A percentile compares a stretch with the other conserved stretches of the same genome.
Conservation (phyloP, 164 flowering plant species). For the Houttuynia cordata region DNA sequence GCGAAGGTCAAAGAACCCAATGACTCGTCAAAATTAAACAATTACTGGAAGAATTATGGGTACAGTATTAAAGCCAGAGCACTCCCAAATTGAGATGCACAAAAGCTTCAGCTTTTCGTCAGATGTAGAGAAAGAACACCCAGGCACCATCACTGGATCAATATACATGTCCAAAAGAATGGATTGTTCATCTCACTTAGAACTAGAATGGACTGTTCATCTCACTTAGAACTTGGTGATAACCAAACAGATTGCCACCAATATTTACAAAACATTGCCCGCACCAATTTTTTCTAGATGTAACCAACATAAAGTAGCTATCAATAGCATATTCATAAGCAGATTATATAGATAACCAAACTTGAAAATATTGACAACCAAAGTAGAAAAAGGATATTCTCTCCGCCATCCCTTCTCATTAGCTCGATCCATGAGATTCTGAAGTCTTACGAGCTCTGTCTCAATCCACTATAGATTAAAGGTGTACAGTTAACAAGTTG, state of each 20-base stretch:
- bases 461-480: conserved; percentile 42
- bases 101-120: neutral
- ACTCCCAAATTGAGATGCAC: too few relatives aligned
- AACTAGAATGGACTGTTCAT: too few relatives aligned
- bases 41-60: neutral
- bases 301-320: too few relatives aligned
- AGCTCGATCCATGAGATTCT: conserved; percentile 49
- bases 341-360: too few relatives aligned
- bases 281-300: too few relatives aligned
- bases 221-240: neutral
- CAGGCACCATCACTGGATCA: neutral
- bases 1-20: neutral
- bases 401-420: conserved; percentile 90
- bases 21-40: too few relatives aligned
- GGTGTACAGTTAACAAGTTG: neutral
- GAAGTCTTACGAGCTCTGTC: conserved; percentile 38
- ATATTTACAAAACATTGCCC: too few relatives aligned
- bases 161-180: too few relatives aligned
- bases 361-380: neutral
- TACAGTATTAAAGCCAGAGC: neutral
- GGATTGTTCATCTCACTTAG: too few relatives aligned
- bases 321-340: too few relatives aligned
- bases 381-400: conserved; percentile 66
- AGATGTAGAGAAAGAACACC: neutral
- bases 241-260: too few relatives aligned